These are phyloP conservation scores for Venturia pyrina DNA, from an alignment of 2,329 filamentous ascomycete species.

Conservation along the genomic window DNA sequence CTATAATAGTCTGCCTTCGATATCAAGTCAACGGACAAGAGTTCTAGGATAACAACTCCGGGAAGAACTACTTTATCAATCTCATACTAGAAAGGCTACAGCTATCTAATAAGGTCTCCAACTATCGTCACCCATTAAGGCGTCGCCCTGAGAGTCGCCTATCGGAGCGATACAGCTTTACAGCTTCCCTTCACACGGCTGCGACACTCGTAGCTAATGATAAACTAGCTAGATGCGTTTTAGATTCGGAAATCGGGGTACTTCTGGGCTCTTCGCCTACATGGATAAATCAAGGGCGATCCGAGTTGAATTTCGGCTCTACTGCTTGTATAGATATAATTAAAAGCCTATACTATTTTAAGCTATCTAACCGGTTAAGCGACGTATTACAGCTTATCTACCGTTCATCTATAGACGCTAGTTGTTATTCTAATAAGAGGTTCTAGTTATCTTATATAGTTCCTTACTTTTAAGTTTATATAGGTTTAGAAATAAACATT, in stretches of 20 bases:
- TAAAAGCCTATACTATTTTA: slow-evolving; percentile 13
- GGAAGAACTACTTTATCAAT: no score
- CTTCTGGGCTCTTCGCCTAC: background rate
- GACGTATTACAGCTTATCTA: slow-evolving; percentile 6
- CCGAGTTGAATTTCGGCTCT: slow-evolving; percentile 10
- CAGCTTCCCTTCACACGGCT: background rate
- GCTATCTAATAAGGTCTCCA: no score
- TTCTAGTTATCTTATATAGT: no score
- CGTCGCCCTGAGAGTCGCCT: background rate
- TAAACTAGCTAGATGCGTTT: no score
- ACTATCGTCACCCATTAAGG: no score
- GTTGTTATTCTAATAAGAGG: no score
- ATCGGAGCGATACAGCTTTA: slow-evolving; percentile 11
- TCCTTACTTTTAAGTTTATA: no score
- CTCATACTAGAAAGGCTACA: no score
- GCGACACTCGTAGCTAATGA: background rate
- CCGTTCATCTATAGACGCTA: slow-evolving; percentile 2
- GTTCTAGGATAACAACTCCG: no score
- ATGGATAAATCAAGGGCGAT: background rate
- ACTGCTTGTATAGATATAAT: slow-evolving; percentile 13
- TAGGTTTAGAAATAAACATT: no score
- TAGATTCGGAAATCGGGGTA: background rate
- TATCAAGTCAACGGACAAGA: no score
- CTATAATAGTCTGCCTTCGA: no score
- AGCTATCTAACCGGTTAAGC: slow-evolving; percentile 10